Percentiles rank a stretch among this genome's conserved stretches.
These are phyloP conservation scores for Tillandsia leiboldiana DNA, from an alignment of 176 grass and related monocot species.

Conservation along the genomic window DNA sequence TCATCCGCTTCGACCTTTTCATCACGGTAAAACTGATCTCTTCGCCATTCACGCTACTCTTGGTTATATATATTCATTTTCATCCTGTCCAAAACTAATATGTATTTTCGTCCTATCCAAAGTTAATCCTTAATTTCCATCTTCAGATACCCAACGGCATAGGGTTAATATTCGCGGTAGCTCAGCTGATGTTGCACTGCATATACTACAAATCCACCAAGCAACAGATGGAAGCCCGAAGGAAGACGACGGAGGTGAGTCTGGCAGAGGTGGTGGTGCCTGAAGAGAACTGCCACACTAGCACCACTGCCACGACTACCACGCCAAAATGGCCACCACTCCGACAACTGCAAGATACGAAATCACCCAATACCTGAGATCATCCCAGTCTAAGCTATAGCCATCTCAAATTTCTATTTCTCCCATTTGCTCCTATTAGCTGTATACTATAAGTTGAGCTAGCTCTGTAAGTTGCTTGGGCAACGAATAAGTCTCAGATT, in stretches of 20 bases:
- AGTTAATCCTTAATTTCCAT: too few species aligned
- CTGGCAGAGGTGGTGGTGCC: slow-evolving; percentile 54
- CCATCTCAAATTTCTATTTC: too few species aligned
- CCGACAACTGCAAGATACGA: too few species aligned
- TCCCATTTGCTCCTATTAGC: too few species aligned
- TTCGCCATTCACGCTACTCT: background rate
- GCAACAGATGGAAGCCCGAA: slow-evolving; percentile 49
- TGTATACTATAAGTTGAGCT: too few species aligned
- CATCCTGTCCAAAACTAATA: background rate
- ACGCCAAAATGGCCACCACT: too few species aligned
- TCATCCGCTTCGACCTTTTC: slow-evolving; percentile 87
- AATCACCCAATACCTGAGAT: too few species aligned
- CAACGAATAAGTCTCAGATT: too few species aligned
- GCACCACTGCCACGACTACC: too few species aligned
- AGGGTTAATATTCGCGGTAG: slow-evolving; percentile 53
- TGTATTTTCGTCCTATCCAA: too few species aligned
- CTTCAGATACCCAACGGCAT: slow-evolving; percentile 76
- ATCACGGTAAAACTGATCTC: slow-evolving; percentile 57
- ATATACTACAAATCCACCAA: slow-evolving; percentile 88
- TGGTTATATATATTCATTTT: slow-evolving; percentile 6
- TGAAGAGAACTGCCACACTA: slow-evolving; percentile 15
- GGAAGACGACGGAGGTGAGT: slow-evolving; percentile 49
- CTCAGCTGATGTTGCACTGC: slow-evolving; percentile 62
- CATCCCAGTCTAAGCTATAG: too few species aligned
- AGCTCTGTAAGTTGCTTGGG: too few species aligned